Percentiles rank a stretch among this genome's conserved stretches.
Evolutionary conservation across 208 protist genomes (phyloP).

Genomic region (Leishmania amazonensis): DNA sequence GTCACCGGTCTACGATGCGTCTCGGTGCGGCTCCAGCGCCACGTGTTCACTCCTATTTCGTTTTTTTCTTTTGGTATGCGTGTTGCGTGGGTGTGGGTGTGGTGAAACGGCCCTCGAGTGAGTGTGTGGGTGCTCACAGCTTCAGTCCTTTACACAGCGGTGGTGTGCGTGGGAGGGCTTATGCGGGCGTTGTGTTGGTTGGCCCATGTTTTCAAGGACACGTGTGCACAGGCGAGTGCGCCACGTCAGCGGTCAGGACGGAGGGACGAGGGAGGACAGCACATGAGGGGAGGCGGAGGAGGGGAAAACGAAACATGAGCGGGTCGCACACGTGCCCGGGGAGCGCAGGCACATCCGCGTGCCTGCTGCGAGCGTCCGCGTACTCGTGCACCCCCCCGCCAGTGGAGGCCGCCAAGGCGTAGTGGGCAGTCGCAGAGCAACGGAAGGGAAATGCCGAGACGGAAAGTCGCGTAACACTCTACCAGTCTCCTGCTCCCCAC

Average conservation of each 20-base stretch:
- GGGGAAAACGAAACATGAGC: neutral
- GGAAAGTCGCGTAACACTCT: neutral
- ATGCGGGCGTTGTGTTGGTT: neutral
- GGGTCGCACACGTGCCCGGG: neutral
- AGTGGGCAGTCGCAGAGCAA: neutral
- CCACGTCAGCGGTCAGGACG: neutral
- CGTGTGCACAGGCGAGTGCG: neutral
- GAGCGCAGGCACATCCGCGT: neutral
- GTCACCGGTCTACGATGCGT: neutral
- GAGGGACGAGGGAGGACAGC: neutral
- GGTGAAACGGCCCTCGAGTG: neutral
- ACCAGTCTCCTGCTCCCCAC: neutral
- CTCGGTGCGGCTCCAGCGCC: neutral
- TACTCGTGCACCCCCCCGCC: neutral
- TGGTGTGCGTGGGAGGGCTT: neutral
- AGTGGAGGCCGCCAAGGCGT: neutral
- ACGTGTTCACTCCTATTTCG: too few relatives aligned
- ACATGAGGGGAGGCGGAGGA: neutral
- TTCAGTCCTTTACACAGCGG: neutral
- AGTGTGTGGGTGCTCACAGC: neutral
- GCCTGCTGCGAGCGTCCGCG: neutral
- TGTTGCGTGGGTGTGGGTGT: neutral
- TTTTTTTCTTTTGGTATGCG: too few relatives aligned
- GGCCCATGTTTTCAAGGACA: neutral
- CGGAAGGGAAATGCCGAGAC: neutral